Evolutionary conservation across 148 eudicot species (phyloP).

Genomic region (Spergularia bocconei): DNA sequence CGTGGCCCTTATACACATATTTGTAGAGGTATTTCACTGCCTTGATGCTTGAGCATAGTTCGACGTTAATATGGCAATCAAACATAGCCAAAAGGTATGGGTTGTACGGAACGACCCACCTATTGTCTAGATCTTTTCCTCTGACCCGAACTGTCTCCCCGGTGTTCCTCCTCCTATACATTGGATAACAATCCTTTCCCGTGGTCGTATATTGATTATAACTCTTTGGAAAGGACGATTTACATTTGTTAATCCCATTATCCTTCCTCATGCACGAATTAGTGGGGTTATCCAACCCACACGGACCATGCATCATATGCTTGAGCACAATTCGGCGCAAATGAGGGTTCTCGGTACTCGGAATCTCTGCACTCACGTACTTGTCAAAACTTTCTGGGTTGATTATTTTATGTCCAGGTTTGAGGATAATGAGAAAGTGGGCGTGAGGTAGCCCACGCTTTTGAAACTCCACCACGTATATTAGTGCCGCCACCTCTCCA

Average conservation of each 20-base stretch:
- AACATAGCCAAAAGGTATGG: no score
- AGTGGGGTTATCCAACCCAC: neutral
- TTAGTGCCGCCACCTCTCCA: neutral
- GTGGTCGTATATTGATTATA: no score
- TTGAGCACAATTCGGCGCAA: neutral
- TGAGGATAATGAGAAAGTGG: neutral
- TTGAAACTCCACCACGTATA: neutral
- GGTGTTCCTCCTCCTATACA: no score
- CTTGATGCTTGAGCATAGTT: no score
- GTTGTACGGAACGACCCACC: no score
- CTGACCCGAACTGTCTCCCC: no score
- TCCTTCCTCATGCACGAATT: neutral
- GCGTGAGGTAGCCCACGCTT: neutral
- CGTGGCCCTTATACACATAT: no score
- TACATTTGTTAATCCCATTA: neutral
- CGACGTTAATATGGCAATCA: no score
- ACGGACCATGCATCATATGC: neutral
- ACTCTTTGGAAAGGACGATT: neutral
- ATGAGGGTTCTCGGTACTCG: neutral
- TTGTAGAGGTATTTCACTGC: no score
- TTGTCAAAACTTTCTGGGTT: neutral
- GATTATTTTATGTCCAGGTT: neutral
- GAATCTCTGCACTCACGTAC: neutral
- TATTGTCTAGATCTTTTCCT: no score
- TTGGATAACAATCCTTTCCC: no score